Percentiles rank a stretch among this genome's conserved stretches.
phyloP scores from a whole-genome alignment of 2,329 filamentous ascomycete species.

The Teratosphaeria destructans region DNA sequence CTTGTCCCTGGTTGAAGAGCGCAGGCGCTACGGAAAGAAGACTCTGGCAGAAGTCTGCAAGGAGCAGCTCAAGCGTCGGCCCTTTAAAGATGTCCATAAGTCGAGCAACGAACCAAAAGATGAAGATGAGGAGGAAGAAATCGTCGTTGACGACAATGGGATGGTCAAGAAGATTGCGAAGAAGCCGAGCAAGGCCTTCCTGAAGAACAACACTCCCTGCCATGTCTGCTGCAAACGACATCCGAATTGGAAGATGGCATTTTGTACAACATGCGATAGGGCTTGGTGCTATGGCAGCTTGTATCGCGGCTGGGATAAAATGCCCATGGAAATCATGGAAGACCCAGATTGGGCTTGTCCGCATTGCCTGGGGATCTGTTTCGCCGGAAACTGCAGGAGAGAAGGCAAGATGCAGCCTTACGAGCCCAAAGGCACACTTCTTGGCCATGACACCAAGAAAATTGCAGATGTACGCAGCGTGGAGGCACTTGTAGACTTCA shows the following conservation, averaged over 20 bases:
- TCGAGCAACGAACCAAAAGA: constrained; percentile 35
- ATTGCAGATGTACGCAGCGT: constrained; percentile 87
- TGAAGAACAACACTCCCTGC: constrained; percentile 48
- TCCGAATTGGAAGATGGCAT: constrained; percentile 72
- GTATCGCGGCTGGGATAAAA: constrained; percentile 82
- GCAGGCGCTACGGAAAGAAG: constrained; percentile 58
- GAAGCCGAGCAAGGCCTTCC: constrained; percentile 41
- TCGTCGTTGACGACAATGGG: constrained; percentile 55
- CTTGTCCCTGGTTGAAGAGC: constrained; percentile 58
- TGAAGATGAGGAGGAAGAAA: constrained; percentile 37
- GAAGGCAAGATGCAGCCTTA: constrained; percentile 63
- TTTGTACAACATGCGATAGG: constrained; percentile 64
- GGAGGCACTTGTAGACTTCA: constrained; percentile 83
- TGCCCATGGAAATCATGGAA: constrained; percentile 74
- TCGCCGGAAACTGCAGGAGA: constrained; percentile 68
- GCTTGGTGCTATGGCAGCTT: constrained; percentile 90
- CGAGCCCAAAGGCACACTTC: constrained; percentile 72
- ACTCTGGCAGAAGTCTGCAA: constrained; percentile 89
- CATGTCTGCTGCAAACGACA: constrained; percentile 78
- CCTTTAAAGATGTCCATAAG: constrained; percentile 72
- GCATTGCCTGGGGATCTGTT: constrained; percentile 75
- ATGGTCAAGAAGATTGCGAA: constrained; percentile 55
- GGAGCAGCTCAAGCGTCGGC: constrained; percentile 67
- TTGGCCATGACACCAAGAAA: constrained; percentile 83
- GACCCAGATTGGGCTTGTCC: constrained; percentile 79